Conservation (phyloP, 2,329 filamentous ascomycete genomes). For the Alternaria dauci region DNA sequence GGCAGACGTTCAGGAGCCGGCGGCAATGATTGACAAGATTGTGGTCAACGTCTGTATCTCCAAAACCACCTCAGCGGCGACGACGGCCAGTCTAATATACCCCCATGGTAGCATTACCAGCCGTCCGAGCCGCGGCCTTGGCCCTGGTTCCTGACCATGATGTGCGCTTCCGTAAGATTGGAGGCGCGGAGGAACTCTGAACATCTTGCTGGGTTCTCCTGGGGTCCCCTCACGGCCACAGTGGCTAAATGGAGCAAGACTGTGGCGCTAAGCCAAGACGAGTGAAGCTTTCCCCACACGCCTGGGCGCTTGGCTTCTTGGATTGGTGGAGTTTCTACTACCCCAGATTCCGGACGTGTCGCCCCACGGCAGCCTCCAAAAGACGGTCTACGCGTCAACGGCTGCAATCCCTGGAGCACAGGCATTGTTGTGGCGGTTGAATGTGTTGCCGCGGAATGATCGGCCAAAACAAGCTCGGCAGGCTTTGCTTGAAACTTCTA, state of each 20-base stretch:
- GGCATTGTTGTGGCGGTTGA: background rate
- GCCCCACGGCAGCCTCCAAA: conserved; percentile 6
- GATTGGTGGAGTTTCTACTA: conserved; percentile 38
- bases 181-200: conserved; percentile 27
- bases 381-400: background rate
- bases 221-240: conserved; percentile 21
- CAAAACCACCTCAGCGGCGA: background rate
- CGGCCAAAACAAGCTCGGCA: background rate
- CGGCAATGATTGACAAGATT: background rate
- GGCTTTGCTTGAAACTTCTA: background rate
- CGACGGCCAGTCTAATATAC: conserved; percentile 28
- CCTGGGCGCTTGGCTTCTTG: conserved; percentile 16
- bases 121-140: conserved; percentile 15
- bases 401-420: background rate
- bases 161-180: conserved; percentile 1
- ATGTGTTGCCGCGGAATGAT: conserved; percentile 2
- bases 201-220: conserved; percentile 22
- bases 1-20: background rate
- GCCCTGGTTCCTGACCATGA: conserved; percentile 11
- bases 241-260: conserved; percentile 21
- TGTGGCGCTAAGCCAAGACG: conserved; percentile 24
- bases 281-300: conserved; percentile 25
- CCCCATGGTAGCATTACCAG: conserved; percentile 13
- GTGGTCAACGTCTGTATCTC: conserved; percentile 4
- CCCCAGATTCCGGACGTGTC: conserved; percentile 13